Conservation (phyloP, 768 basidiomycete species). For the Naganishia randhawae region DNA sequence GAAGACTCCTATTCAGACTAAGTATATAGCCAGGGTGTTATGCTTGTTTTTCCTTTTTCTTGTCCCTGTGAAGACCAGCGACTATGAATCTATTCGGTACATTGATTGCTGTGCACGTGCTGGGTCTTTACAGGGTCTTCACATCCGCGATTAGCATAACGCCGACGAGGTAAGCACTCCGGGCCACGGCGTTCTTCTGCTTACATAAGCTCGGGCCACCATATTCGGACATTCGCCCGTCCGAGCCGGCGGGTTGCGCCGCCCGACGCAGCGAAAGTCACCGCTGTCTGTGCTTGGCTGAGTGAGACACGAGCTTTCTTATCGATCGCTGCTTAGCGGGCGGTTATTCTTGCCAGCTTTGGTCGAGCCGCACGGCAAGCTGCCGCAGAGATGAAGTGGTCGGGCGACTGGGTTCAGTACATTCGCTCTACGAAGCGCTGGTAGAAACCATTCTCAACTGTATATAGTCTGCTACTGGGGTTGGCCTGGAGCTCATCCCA, state of each 20-base stretch:
- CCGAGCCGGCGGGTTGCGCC: background rate
- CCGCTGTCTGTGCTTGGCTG: background rate
- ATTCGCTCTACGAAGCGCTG: background rate
- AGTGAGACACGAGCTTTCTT: constrained; percentile 22
- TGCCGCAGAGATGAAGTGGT: background rate
- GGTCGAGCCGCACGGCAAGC: background rate
- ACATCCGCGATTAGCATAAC: too few relatives aligned
- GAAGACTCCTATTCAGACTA: too few relatives aligned
- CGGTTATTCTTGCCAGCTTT: constrained; percentile 6
- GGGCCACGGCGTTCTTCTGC: too few relatives aligned
- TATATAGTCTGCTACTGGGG: too few relatives aligned
- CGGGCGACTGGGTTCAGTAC: background rate
- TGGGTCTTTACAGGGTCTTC: too few relatives aligned
- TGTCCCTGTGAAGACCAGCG: too few relatives aligned
- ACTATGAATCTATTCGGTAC: too few relatives aligned
- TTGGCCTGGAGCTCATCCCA: too few relatives aligned
- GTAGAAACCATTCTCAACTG: background rate
- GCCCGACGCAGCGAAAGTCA: background rate
- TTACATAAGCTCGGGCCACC: background rate
- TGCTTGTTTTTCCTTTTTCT: too few relatives aligned
- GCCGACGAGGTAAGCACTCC: too few relatives aligned
- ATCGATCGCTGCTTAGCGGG: constrained; percentile 19
- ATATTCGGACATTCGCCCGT: background rate
- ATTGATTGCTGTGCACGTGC: too few relatives aligned
- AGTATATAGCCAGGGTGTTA: too few relatives aligned